Percentiles rank a stretch among this genome's conserved stretches.
Conservation (phyloP, 2,329 filamentous ascomycete species). For the Chaetomiaceae sp. region DNA sequence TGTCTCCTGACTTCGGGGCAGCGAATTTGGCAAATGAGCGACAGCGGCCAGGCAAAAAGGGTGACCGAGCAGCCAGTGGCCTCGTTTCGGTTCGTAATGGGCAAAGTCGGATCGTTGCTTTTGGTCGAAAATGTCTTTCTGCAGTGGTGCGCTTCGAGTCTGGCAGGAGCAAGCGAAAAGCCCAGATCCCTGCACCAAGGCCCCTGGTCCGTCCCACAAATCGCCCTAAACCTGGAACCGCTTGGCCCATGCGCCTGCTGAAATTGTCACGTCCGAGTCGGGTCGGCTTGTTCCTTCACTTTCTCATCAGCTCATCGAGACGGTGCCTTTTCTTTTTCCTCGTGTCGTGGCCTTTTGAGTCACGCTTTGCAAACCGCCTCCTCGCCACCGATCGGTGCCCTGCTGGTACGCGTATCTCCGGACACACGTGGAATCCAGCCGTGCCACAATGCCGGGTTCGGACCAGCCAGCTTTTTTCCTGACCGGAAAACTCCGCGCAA, state of each 20-base stretch:
- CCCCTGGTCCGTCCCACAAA: conserved; percentile 3
- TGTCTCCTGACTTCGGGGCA: background rate
- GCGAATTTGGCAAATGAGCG: background rate
- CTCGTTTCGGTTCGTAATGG: conserved; percentile 25
- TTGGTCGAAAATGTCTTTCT: background rate
- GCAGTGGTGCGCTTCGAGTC: conserved; percentile 3
- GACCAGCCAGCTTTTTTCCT: too few species aligned
- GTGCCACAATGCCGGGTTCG: too few species aligned
- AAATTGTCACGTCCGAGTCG: background rate
- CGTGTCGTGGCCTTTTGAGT: too few species aligned
- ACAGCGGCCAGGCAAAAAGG: background rate
- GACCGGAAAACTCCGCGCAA: background rate
- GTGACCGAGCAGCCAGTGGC: conserved; percentile 15
- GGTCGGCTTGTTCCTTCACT: background rate
- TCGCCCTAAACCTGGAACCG: conserved; percentile 1
- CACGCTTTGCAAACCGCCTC: too few species aligned
- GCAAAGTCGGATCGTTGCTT: conserved; percentile 16
- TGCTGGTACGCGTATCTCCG: too few species aligned
- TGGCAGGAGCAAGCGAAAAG: background rate
- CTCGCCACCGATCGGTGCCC: background rate
- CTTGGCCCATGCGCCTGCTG: conserved; percentile 9
- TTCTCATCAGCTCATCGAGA: background rate
- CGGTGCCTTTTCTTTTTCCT: background rate
- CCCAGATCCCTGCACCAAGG: conserved; percentile 11
- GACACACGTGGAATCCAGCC: too few species aligned